Evolutionary conservation across 495 filamentous ascomycete species (phyloP), one percentile per base, ranked within the genome.

Genomic region (Astrothelium subdiscretum): DNA sequence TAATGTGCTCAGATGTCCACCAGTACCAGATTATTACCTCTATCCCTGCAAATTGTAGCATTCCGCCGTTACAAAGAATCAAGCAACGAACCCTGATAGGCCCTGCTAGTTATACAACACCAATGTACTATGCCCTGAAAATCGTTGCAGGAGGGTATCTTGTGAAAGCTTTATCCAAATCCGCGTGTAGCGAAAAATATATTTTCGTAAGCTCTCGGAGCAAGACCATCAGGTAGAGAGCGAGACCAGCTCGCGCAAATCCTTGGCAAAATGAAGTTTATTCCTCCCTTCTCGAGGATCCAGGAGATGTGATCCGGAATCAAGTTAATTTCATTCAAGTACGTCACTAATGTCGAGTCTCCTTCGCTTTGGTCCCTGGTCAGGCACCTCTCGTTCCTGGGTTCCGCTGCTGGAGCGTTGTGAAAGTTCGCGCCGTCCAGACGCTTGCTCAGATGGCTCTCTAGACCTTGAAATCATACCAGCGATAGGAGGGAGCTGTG

Each of bases 321-420:
- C 6, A 54, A 11, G 24, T 20, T 8, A 3, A 5, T 6, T 8
- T 15, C 15, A 54, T 54, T 61, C 59, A 20, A 61, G 59, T 20
- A 61, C 42, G 12, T 61, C 59, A 31, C 24, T 43, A 15, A 61
- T 61, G 38, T 61, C 59, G 27, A 61, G 59, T 29, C 59, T 10
- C 24, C 59, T 43, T 31, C 59, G 18, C 51, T 61, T 61, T 31
- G 59, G 29, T 5, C 29, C 48, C 24, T 29, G 12, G 24, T 20
- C 20, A 10, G 48, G 24, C 11, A 11, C 35, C 31, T 44, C 35
- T 22, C 32, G 42, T 29, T 42, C 24, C 13, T 31, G 42, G 18
- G 59, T 61, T 20, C 40, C 20, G 5, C 15, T 31, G 24, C 24
- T 24, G 20, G 48, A 54, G 6, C 48, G 20, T 29, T 29, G 48